A percentile compares a stretch with the other conserved stretches of the same genome.
Conservation (phyloP, 306 rosid genomes). For the Cucurbita ficifolia region DNA sequence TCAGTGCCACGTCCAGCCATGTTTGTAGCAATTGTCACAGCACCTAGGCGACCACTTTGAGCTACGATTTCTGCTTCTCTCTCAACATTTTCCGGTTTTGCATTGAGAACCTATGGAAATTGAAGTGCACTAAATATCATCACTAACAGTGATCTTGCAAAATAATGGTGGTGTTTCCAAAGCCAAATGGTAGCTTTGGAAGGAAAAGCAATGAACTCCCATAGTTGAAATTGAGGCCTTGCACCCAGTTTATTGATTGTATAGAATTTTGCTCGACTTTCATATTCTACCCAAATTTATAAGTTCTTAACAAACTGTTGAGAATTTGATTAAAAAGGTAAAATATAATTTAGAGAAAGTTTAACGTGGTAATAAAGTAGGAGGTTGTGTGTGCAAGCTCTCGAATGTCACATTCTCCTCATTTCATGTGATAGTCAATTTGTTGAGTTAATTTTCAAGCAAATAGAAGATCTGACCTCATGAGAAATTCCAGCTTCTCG, state of each 20-base stretch:
- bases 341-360: not conserved
- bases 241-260: not conserved
- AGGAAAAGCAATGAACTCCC: not conserved
- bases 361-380: not conserved
- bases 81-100: conserved; percentile 99
- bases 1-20: conserved; percentile 99
- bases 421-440: not conserved
- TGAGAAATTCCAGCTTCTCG: conserved; percentile 79
- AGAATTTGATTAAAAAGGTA: not conserved
- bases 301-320: not conserved
- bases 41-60: conserved; percentile 94
- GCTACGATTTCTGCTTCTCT: conserved; percentile 98
- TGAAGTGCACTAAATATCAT: conserved; percentile 7
- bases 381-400: not conserved
- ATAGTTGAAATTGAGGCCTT: not conserved
- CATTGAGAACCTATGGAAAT: conserved; percentile 70
- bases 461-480: conserved; percentile 38
- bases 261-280: not conserved
- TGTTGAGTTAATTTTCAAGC: not conserved
- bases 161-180: not conserved
- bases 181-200: not conserved
- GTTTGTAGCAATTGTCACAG: conserved; percentile 94
- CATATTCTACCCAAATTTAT: not conserved
- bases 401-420: not conserved
- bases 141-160: not conserved